Evolutionary conservation across 495 filamentous ascomycete genomes (phyloP).

Genomic region (Aspergillus panamensis): DNA sequence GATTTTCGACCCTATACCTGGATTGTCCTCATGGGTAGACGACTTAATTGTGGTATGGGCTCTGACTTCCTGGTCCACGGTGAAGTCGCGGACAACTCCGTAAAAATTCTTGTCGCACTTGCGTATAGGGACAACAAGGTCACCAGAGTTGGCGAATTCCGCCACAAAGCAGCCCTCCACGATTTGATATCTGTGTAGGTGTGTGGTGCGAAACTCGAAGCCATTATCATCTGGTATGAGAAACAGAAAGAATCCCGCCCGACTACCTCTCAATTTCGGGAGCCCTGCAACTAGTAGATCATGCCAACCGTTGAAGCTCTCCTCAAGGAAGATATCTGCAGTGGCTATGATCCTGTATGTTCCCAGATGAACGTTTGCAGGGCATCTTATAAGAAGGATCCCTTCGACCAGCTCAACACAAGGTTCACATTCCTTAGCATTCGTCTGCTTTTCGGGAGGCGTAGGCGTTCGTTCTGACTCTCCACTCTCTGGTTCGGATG

Average conservation of each 20-base stretch:
- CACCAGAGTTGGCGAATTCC: constrained; percentile 26
- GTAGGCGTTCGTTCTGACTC: neutral
- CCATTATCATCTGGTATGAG: constrained; percentile 26
- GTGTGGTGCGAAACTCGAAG: constrained; percentile 35
- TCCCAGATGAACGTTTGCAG: constrained; percentile 12
- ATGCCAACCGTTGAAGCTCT: constrained; percentile 28
- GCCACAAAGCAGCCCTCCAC: constrained; percentile 36
- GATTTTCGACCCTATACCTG: neutral
- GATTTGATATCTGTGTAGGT: constrained; percentile 26
- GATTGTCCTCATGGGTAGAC: neutral
- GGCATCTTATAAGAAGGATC: constrained; percentile 23
- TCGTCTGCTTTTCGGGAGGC: neutral
- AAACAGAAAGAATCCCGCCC: constrained; percentile 33
- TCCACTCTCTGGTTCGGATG: too few relatives aligned
- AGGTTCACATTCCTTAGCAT: neutral
- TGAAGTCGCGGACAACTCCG: constrained; percentile 33
- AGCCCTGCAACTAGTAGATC: constrained; percentile 33
- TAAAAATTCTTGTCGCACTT: constrained; percentile 28
- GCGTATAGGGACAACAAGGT: constrained; percentile 32
- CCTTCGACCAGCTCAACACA: constrained; percentile 19
- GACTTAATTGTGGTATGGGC: constrained; percentile 6
- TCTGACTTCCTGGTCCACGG: constrained; percentile 31
- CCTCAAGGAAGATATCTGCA: constrained; percentile 14
- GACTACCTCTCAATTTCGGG: constrained; percentile 23
- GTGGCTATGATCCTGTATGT: constrained; percentile 27